phyloP scores from a whole-genome alignment of 1,284 basidiomycete genomes.

The Trichosporon asahii region DNA sequence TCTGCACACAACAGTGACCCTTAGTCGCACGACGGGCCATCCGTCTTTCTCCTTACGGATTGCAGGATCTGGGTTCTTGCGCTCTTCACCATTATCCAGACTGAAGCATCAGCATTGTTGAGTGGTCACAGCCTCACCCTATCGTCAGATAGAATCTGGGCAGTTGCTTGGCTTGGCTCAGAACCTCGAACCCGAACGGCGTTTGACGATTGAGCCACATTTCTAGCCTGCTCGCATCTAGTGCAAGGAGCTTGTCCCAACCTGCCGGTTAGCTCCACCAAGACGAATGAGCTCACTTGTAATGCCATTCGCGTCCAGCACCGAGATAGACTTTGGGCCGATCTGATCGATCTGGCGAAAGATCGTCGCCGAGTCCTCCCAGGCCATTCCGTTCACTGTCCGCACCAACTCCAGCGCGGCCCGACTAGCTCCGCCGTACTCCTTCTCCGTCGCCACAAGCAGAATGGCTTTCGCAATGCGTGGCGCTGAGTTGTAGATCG shows the following conservation, averaged over 20 bases:
- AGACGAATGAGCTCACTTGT: conserved; percentile 21
- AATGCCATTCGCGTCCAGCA: conserved; percentile 28
- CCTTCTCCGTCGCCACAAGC: conserved; percentile 27
- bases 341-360: conserved; percentile 46
- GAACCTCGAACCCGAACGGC: conserved; percentile 28
- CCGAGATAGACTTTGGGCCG: conserved; percentile 41
- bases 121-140: no score
- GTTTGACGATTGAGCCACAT: conserved; percentile 31
- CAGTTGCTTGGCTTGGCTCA: conserved; percentile 21
- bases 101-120: not conserved
- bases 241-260: conserved; percentile 28
- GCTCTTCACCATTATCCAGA: conserved; percentile 1
- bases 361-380: conserved; percentile 42
- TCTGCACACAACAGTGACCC: conserved; percentile 11
- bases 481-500: conserved; percentile 38
- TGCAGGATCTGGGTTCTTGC: conserved; percentile 1
- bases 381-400: conserved; percentile 43
- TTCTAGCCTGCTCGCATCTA: conserved; percentile 27
- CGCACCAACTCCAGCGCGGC: conserved; percentile 38
- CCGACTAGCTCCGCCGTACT: conserved; percentile 31
- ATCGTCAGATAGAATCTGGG: conserved; percentile 20
- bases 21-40: conserved; percentile 16
- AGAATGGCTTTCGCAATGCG: conserved; percentile 45
- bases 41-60: conserved; percentile 9
- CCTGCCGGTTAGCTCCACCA: conserved; percentile 15